Evolutionary conservation across 2,329 filamentous ascomycete species (phyloP).

Genomic region (Parastagonospora nodorum): DNA sequence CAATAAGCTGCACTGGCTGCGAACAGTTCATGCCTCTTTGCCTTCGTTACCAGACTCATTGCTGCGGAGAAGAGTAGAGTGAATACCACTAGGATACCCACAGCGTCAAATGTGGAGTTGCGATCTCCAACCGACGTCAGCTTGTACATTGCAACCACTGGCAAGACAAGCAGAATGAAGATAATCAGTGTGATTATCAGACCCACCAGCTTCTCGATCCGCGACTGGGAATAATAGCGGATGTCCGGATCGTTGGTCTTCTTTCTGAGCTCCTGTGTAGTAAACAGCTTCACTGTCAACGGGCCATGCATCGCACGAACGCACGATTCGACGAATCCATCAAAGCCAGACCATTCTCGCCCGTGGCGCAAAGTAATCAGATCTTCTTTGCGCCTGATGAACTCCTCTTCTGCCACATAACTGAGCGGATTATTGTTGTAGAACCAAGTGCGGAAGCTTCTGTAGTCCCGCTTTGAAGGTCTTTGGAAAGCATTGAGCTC

Average conservation of each 20-base stretch:
- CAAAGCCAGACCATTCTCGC: constrained; percentile 44
- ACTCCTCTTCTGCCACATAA: constrained; percentile 24
- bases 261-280: constrained; percentile 33
- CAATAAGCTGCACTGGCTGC: constrained; percentile 45
- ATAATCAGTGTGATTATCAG: constrained; percentile 46
- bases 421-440: constrained; percentile 30
- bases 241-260: constrained; percentile 34
- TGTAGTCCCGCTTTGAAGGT: constrained; percentile 41
- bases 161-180: constrained; percentile 44
- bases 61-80: constrained; percentile 42
- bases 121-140: constrained; percentile 31
- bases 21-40: constrained; percentile 43
- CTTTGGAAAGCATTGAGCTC: constrained; percentile 40
- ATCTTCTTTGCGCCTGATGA: constrained; percentile 43
- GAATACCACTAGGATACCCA: constrained; percentile 49
- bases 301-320: constrained; percentile 18
- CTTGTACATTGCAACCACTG: constrained; percentile 45
- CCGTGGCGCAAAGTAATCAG: constrained; percentile 40
- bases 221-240: constrained; percentile 37
- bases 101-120: constrained; percentile 43
- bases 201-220: constrained; percentile 42
- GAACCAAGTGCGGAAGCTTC: constrained; percentile 39
- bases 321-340: constrained; percentile 38
- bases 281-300: constrained; percentile 24
- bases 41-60: constrained; percentile 41